Percentiles rank a stretch among this genome's conserved stretches.
Evolutionary conservation across 805 yeast species (phyloP).

Genomic region (Tetrapisispora iriomotensis): DNA sequence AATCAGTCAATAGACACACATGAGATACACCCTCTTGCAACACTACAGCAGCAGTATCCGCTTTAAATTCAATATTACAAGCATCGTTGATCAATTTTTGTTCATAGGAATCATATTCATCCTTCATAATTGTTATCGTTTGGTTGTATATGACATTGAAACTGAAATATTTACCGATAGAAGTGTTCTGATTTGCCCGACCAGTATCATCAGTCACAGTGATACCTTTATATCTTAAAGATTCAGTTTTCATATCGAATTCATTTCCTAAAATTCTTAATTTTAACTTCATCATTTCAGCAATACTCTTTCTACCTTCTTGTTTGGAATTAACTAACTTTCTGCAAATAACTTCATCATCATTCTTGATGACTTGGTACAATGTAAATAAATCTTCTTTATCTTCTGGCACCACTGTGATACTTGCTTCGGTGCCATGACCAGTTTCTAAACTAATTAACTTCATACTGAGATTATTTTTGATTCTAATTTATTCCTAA

Average conservation of each 20-base stretch:
- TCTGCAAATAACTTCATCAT: constrained; percentile 62
- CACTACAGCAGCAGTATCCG: constrained; percentile 90
- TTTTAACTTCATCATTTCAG: constrained; percentile 51
- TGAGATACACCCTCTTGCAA: constrained; percentile 93
- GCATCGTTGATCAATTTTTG: constrained; percentile 57
- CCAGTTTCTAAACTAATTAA: constrained; percentile 11
- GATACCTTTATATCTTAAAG: constrained; percentile 71
- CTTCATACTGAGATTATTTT: constrained; percentile 11
- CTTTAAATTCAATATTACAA: constrained; percentile 64
- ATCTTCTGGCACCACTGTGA: constrained; percentile 71
- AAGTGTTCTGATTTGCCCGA: constrained; percentile 59
- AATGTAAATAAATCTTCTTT: constrained; percentile 85
- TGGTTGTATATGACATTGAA: constrained; percentile 67
- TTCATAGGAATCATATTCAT: constrained; percentile 70
- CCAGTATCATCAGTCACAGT: constrained; percentile 37
- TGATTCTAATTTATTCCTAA: background rate
- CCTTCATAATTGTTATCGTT: constrained; percentile 58
- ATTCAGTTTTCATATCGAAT: constrained; percentile 67
- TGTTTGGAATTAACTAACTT: constrained; percentile 62
- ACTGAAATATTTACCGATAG: constrained; percentile 80
- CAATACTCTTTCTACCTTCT: constrained; percentile 42
- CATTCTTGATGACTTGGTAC: constrained; percentile 67
- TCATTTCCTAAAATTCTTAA: constrained; percentile 60
- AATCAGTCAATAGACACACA: constrained; percentile 78
- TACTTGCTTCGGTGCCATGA: constrained; percentile 15